Conservation (phyloP, 2,329 filamentous ascomycete genomes). For the Beauveria bassiana region DNA sequence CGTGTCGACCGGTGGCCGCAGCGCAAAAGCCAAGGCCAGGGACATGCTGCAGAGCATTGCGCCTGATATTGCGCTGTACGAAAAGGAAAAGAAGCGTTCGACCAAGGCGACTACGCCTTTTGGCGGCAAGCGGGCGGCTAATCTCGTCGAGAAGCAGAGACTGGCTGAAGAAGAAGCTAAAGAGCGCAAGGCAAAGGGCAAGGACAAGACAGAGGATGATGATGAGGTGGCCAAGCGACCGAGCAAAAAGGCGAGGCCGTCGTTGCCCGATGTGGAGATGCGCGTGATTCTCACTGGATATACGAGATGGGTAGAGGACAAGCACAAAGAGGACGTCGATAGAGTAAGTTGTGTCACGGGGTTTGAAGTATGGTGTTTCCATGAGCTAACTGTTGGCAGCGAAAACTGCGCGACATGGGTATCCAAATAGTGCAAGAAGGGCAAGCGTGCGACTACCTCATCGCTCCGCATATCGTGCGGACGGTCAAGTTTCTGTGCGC, state of each 20-base stretch:
- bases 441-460: constrained; percentile 73
- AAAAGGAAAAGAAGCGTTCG: constrained; percentile 82
- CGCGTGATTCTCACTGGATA: constrained; percentile 79
- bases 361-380: constrained; percentile 13
- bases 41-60: constrained; percentile 68
- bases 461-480: constrained; percentile 77
- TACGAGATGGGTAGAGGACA: constrained; percentile 68
- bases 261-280: constrained; percentile 56
- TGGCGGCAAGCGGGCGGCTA: constrained; percentile 56
- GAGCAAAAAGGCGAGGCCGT: constrained; percentile 54
- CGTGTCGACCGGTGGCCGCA: constrained; percentile 63
- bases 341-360: constrained; percentile 51
- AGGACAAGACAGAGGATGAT: background rate
- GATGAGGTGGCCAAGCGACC: constrained; percentile 42
- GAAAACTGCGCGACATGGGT: constrained; percentile 73
- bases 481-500: constrained; percentile 92
- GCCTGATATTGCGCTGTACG: constrained; percentile 79
- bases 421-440: constrained; percentile 73
- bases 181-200: constrained; percentile 32
- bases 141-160: constrained; percentile 44
- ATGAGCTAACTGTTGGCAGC: constrained; percentile 40
- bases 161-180: constrained; percentile 18
- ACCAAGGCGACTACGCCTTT: constrained; percentile 43
- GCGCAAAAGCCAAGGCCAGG: constrained; percentile 81
- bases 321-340: constrained; percentile 69